A percentile compares a stretch with the other conserved stretches of the same genome.
Evolutionary conservation across 108 stramenopile genomes (phyloP).

Genomic region (Pseudonitzschia multiseries): DNA sequence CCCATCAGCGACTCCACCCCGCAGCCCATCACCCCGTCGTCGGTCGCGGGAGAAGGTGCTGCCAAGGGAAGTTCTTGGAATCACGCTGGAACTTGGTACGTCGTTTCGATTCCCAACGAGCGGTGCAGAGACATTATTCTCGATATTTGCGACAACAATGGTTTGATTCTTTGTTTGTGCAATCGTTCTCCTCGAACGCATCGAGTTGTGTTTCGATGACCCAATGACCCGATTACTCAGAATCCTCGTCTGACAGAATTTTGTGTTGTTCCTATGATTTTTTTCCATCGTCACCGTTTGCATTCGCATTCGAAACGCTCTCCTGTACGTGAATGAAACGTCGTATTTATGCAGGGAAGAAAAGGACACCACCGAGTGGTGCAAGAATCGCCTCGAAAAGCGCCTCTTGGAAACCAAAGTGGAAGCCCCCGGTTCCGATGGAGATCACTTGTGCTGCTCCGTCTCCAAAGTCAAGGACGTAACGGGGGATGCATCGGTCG

Average conservation of each 20-base stretch:
- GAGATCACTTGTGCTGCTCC: conserved; percentile 15
- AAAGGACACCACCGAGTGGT: conserved; percentile 85
- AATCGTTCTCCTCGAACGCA: no score
- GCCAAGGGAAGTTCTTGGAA: conserved; percentile 74
- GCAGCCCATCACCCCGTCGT: conserved; percentile 14
- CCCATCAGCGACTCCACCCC: conserved; percentile 12
- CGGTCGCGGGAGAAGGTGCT: conserved; percentile 15
- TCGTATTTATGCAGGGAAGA: conserved; percentile 62
- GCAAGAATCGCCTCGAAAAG: conserved; percentile 45
- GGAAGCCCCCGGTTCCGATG: conserved; percentile 21
- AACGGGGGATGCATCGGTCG: conserved; percentile 93
- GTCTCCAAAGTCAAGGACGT: conserved; percentile 64
- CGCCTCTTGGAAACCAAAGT: conserved; percentile 51
- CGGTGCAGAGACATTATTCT: background rate
- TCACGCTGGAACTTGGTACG: conserved; percentile 81
- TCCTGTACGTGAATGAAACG: no score
- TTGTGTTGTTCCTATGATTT: background rate
- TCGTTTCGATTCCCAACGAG: background rate
- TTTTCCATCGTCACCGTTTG: no score
- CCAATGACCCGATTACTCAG: no score
- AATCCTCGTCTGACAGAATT: no score
- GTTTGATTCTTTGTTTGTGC: background rate
- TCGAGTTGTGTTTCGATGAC: no score
- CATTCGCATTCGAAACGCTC: background rate
- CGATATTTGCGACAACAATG: background rate